A percentile compares a stretch with the other conserved stretches of the same genome.
phyloP scores from a whole-genome alignment of 2,329 filamentous ascomycete genomes.

The Venturia carpophila region DNA sequence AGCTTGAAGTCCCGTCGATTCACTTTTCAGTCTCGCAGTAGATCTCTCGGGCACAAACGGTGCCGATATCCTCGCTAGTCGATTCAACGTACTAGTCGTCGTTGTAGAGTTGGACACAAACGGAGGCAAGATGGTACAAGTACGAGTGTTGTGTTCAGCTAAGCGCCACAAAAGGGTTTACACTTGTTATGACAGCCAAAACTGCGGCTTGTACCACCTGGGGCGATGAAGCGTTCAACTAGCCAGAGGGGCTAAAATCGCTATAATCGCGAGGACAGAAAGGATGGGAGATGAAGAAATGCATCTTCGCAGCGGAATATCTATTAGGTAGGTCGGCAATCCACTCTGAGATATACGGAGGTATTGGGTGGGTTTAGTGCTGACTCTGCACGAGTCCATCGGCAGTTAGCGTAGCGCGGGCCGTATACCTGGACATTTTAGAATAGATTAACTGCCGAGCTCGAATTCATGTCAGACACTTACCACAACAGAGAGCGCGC shows the following conservation, averaged over 20 bases:
- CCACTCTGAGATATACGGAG: not conserved
- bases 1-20: not conserved
- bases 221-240: not conserved
- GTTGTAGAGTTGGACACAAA: not conserved
- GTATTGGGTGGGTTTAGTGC: constrained; percentile 1
- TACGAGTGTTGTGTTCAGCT: not conserved
- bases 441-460: not conserved
- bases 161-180: not conserved
- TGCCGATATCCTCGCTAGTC: not conserved
- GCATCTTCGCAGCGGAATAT: constrained; percentile 1
- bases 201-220: not conserved
- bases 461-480: not conserved
- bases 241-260: not conserved
- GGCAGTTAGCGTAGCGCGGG: not conserved
- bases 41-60: not conserved
- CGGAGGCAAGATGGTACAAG: not conserved
- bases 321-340: not conserved
- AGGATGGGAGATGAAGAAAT: not conserved
- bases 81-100: not conserved
- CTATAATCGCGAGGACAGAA: not conserved
- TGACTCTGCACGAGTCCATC: not conserved
- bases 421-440: not conserved
- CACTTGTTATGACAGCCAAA: not conserved
- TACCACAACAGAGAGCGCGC: too few species aligned
- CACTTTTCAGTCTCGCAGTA: not conserved